Percentiles rank a stretch among this genome's conserved stretches.
Conservation (phyloP, 2,329 filamentous ascomycete species). For the Diaporthe vaccinii region DNA sequence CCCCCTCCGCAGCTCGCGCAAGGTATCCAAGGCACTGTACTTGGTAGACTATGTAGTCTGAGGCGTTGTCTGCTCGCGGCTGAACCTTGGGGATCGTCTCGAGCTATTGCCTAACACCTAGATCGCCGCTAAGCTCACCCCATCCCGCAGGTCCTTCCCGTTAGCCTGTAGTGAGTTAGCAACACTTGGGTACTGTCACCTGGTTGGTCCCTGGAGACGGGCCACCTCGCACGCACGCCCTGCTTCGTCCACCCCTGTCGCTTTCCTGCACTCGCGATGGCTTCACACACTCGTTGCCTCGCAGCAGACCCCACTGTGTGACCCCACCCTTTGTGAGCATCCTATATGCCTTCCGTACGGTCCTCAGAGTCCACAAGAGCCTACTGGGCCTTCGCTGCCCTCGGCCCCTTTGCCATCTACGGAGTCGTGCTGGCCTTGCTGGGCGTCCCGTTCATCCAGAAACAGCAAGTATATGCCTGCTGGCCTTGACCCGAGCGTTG, state of each 20-base stretch:
- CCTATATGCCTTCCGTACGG: constrained; percentile 29
- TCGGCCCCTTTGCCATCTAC: constrained; percentile 72
- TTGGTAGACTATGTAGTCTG: background rate
- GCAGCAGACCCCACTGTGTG: background rate
- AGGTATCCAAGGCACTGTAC: too few relatives aligned
- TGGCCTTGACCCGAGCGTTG: background rate
- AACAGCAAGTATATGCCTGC: constrained; percentile 72
- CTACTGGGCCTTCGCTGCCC: constrained; percentile 67
- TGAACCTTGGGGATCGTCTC: background rate
- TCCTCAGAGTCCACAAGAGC: constrained; percentile 52
- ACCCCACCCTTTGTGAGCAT: background rate
- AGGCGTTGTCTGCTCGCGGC: constrained; percentile 2
- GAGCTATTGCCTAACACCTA: background rate
- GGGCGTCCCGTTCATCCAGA: constrained; percentile 79
- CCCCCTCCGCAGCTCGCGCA: background rate
- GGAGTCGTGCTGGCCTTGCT: constrained; percentile 74
- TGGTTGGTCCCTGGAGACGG: background rate
- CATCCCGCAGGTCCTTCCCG: background rate
- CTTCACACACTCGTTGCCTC: background rate
- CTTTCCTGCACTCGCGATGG: background rate
- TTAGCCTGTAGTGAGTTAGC: background rate
- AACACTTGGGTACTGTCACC: background rate
- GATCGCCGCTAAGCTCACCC: background rate
- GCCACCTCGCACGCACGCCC: background rate
- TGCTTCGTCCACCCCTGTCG: background rate